Evolutionary conservation across 331 rosid genomes (phyloP).

Genomic region (Prunus yedoensis): DNA sequence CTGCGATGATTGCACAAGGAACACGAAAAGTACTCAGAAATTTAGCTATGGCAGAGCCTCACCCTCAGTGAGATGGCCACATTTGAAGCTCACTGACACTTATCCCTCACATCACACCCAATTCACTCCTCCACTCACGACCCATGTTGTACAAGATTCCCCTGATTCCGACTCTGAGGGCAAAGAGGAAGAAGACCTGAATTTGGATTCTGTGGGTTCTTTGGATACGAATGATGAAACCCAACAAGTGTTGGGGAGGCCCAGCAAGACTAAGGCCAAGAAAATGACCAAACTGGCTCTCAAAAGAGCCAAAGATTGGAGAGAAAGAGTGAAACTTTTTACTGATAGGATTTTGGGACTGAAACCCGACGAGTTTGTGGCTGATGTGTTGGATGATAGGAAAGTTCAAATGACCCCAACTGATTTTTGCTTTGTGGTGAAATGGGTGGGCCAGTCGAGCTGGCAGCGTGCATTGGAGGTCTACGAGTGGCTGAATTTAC

Average conservation of each 20-base stretch:
- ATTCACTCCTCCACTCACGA: conserved; percentile 21
- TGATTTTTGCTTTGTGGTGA: conserved; percentile 88
- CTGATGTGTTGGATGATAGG: conserved; percentile 73
- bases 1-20: background rate
- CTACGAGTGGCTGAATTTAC: conserved; percentile 83
- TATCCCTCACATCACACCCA: conserved; percentile 50
- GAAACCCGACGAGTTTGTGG: conserved; percentile 73
- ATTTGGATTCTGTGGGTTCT: conserved; percentile 20
- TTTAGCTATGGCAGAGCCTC: conserved; percentile 86
- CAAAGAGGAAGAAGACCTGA: conserved; percentile 30
- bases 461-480: conserved; percentile 95
- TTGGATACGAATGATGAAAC: conserved; percentile 44
- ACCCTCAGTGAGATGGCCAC: conserved; percentile 81
- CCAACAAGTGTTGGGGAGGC: conserved; percentile 49
- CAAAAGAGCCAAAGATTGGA: conserved; percentile 79
- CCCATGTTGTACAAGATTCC: conserved; percentile 28
- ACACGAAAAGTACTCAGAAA: conserved; percentile 16
- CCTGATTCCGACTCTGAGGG: conserved; percentile 35
- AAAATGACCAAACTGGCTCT: conserved; percentile 81
- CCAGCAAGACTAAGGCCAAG: conserved; percentile 55
- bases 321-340: conserved; percentile 73
- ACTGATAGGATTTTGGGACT: conserved; percentile 69
- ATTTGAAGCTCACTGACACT: conserved; percentile 37
- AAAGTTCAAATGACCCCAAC: conserved; percentile 82
- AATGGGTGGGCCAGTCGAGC: conserved; percentile 68